Evolutionary conservation across 2,329 filamentous ascomycete species (phyloP).

Genomic region (Penicillium rolfsii): DNA sequence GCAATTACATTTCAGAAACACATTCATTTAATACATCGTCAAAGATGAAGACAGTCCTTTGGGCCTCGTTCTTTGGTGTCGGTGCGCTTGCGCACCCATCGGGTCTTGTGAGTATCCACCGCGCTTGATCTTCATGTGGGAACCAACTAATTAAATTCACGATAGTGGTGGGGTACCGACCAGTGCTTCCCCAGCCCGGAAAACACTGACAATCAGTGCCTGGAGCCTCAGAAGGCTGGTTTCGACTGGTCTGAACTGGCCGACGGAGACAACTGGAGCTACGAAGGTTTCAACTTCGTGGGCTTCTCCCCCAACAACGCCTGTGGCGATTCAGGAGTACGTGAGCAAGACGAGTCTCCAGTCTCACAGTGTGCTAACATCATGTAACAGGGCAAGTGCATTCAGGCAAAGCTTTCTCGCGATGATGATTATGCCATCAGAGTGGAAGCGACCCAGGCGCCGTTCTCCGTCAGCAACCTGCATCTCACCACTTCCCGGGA

Average conservation of each 20-base stretch:
- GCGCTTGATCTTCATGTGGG: background rate
- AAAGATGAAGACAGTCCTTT: conserved; percentile 24
- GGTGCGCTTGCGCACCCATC: conserved; percentile 40
- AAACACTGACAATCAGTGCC: conserved; percentile 77
- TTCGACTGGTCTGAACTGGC: conserved; percentile 70
- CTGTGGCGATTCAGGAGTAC: conserved; percentile 45
- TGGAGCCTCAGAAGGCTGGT: conserved; percentile 64
- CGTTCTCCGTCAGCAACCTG: conserved; percentile 74
- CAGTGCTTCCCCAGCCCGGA: conserved; percentile 66
- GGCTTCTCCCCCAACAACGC: conserved; percentile 70
- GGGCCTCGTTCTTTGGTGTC: conserved; percentile 48
- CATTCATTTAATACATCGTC: conserved; percentile 17
- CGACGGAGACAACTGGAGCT: conserved; percentile 63
- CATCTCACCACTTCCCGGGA: conserved; percentile 74
- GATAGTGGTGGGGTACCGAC: conserved; percentile 52
- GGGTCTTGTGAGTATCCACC: conserved; percentile 45
- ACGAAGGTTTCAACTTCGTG: conserved; percentile 71
- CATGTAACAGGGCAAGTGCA: conserved; percentile 58
- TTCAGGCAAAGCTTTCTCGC: conserved; percentile 62
- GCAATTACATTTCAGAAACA: conserved; percentile 11
- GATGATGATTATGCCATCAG: conserved; percentile 44
- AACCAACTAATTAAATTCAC: background rate
- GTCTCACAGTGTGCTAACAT: background rate
- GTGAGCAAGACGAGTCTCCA: conserved; percentile 24
- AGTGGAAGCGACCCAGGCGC: conserved; percentile 31